Evolutionary conservation across 192 early-diverging fungal species (phyloP), one percentile per base, ranked within the genome.

Genomic region (Backusella liffmaniae): DNA sequence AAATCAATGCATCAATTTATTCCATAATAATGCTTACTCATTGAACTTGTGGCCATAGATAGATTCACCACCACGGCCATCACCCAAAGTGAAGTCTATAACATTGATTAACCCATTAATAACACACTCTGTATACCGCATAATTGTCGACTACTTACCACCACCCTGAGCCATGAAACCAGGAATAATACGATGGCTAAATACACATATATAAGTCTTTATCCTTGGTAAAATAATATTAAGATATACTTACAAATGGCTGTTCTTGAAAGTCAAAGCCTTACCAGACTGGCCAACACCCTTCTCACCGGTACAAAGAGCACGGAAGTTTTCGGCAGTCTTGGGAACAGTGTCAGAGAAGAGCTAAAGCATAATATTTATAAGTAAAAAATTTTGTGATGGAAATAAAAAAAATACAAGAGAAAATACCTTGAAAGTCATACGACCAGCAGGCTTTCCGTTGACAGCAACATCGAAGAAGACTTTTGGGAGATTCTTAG

Each of bases 291-390:
- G 70, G 68, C 85, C 86, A 72, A 74, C 80, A 49, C 89, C 89
- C 74, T 86, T 82, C 80, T 90, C 88, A 73, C 89, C 89, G 66
- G 88, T 89, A 72, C 87, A 90, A 62, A 94, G 82, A 35, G 88
- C 88, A 53, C 89, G 88, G 84, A 98, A 98, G 92, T 99, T 99
- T 82, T 99, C 94, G 39, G 91, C 91, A n/a, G 96, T 97, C 88
- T 92, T 92, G 80, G 97, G 97, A 21, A 92, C 91, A 39, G 91
- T 89, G 75, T 98, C 92, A 53, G 86, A 86, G 84, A 91, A 92
- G 76, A 93, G 88, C 87, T 79, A 70, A 39, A 29, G 46, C n/a
- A 21, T 39, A 68, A 36, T 36, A 68, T 6, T 12, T 10, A 21
- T 13, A 2, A 37, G 12, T 41, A 69, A 37, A 37, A 32, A 69